A percentile compares a stretch with the other conserved stretches of the same genome.
These are phyloP conservation scores for Clavispora vitiphila DNA, from an alignment of 805 yeast species.

Conservation along the genomic window DNA sequence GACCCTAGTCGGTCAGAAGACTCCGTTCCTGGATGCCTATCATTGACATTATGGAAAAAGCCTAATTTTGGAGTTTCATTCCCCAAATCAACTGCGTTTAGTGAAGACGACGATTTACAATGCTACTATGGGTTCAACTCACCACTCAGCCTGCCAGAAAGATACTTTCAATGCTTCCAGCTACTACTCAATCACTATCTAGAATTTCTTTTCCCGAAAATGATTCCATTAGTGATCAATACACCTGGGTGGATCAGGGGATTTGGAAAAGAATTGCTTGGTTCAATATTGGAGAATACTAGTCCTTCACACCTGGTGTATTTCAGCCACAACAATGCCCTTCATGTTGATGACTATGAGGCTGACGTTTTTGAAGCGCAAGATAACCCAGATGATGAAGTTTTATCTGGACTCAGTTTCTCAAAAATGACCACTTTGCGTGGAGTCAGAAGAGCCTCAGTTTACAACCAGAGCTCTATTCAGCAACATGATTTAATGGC, in stretches of 20 bases:
- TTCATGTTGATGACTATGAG: conserved; percentile 15
- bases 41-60: conserved; percentile 38
- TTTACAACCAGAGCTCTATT: conserved; percentile 48
- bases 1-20: conserved; percentile 91
- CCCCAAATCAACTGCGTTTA: conserved; percentile 12
- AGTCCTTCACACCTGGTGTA: conserved; percentile 56
- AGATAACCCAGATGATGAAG: conserved; percentile 15
- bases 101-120: conserved; percentile 10
- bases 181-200: conserved; percentile 34
- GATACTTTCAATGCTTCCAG: conserved; percentile 43
- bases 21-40: conserved; percentile 65
- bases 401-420: conserved; percentile 4
- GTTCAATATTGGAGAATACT: conserved; percentile 37
- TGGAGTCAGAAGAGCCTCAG: conserved; percentile 17
- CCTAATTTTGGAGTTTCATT: conserved; percentile 27
- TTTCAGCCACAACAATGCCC: conserved; percentile 26
- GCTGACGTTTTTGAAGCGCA: conserved; percentile 26
- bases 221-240: conserved; percentile 53
- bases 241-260: conserved; percentile 94
- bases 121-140: conserved; percentile 59
- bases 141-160: conserved; percentile 61
- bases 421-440: conserved; percentile 4
- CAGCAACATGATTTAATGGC: conserved; percentile 47
- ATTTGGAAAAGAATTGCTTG: conserved; percentile 66
- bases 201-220: conserved; percentile 15